Percentiles rank a stretch among this genome's conserved stretches.
phyloP scores from a whole-genome alignment of 192 early-diverging fungal species.

The Thamnidium elegans region DNA sequence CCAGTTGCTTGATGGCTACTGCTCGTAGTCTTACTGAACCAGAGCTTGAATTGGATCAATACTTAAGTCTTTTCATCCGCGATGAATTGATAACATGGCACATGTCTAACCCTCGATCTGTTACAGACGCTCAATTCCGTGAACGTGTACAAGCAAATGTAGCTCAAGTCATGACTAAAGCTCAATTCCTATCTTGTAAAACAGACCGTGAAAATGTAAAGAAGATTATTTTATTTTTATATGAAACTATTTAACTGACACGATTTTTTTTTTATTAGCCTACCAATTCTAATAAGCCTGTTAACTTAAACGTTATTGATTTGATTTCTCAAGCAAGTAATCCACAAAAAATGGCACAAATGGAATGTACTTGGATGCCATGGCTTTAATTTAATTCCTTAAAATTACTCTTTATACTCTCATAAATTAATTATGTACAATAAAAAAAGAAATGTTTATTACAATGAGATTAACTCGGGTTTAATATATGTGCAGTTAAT shows the following conservation, averaged over 20 bases:
- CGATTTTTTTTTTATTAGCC: slow-evolving; percentile 36
- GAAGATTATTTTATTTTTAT: background rate
- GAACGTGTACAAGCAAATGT: slow-evolving; percentile 72
- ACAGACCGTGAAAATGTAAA: slow-evolving; percentile 61
- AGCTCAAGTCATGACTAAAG: slow-evolving; percentile 65
- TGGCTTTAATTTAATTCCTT: slow-evolving; percentile 56
- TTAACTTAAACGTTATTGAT: slow-evolving; percentile 86
- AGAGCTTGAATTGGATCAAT: slow-evolving; percentile 89
- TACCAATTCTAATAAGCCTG: slow-evolving; percentile 50
- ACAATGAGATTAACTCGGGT: too few species aligned
- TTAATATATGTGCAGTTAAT: too few species aligned
- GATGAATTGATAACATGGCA: slow-evolving; percentile 90
- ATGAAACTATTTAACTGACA: background rate
- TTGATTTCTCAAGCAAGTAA: slow-evolving; percentile 88
- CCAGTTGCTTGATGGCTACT: slow-evolving; percentile 79
- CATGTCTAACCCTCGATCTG: slow-evolving; percentile 53
- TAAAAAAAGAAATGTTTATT: background rate
- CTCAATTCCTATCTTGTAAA: slow-evolving; percentile 69
- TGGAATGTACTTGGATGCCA: slow-evolving; percentile 93
- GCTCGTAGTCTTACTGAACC: slow-evolving; percentile 79
- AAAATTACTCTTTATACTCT: background rate
- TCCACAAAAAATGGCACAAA: slow-evolving; percentile 89
- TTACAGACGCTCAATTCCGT: slow-evolving; percentile 61
- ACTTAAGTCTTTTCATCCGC: slow-evolving; percentile 89
- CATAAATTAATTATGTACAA: background rate